Evolutionary conservation across 176 grass and related monocot genomes (phyloP), one percentile per base, ranked within the genome.

Genomic region (Bolboschoenus planiculmis): DNA sequence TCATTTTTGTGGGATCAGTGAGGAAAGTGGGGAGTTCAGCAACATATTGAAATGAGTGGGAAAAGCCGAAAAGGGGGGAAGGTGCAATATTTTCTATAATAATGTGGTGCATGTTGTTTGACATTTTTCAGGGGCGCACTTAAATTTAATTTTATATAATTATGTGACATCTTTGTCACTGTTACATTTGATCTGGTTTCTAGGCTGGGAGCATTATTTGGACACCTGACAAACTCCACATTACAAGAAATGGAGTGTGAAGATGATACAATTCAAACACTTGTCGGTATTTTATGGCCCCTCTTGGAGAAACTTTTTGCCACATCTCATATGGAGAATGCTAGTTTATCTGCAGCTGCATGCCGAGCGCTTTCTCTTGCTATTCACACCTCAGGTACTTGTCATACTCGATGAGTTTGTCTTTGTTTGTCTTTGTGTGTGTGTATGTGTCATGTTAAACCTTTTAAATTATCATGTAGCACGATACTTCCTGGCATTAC

Each of bases 141-240:
- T 42, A 57, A 73, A 67, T n/a, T 23, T 46, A 13, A 43, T 63
- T 27, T 62, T 46, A 10, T 68, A 33, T 83, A 50, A 65, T 63
- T 72, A 76, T 18, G 18, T 75, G 27, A 58, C 34, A 85, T 85
- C 3, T 50, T 61, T 16, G 56, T 73, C 61, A 81, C 18, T 46
- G 16, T 60, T 70, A 71, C n/a, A 20, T 61, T 63, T 56, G 16
- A 48, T 88, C 80, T 81, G 4, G 80, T 81, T 82, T 85, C 83
- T 85, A 98, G 95, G 87, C 88, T 95, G 83, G 88, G 92, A 73
- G 91, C 92, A 87, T 82, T 98, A 79, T 94, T 98, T 89, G 40
- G 75, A 58, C 88, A 98, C 84, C 88, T 95, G 55, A 75, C 84
- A 59, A 63, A 85, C 43, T 60, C 91, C 82, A 14, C 79, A 0